A percentile compares a stretch with the other conserved stretches of the same genome.
These are phyloP conservation scores for Syzygium aqueum DNA, from an alignment of 345 rosid species.

Conservation along the genomic window DNA sequence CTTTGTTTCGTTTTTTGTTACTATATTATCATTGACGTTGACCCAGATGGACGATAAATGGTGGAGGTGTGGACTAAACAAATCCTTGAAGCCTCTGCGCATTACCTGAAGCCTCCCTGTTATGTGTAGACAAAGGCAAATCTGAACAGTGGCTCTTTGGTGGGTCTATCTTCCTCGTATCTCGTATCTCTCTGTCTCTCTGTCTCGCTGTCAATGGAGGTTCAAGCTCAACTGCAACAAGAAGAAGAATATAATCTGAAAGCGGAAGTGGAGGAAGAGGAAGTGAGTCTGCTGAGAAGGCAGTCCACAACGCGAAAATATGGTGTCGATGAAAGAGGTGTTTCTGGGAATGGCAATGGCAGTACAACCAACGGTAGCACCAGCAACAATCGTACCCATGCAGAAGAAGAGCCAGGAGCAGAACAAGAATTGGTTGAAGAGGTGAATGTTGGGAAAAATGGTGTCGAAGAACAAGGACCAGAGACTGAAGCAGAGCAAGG, in stretches of 20 bases:
- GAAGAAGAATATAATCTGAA: neutral
- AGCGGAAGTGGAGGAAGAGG: constrained; percentile 1
- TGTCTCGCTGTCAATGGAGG: neutral
- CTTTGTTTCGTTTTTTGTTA: neutral
- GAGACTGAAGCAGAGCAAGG: neutral
- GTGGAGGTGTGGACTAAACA: neutral
- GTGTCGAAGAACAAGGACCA: neutral
- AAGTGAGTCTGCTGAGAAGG: neutral
- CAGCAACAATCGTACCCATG: neutral
- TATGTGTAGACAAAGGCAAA: neutral
- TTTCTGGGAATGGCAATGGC: neutral
- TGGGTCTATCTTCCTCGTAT: neutral
- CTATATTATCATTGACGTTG: neutral
- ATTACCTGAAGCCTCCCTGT: neutral
- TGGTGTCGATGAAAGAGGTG: neutral
- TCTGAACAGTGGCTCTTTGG: neutral
- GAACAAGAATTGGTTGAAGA: neutral
- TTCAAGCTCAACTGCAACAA: neutral
- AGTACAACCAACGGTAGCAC: neutral
- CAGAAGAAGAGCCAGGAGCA: neutral
- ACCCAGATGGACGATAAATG: neutral
- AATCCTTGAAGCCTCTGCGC: neutral
- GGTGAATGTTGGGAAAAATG: neutral
- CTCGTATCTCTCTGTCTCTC: neutral
- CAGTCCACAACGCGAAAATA: neutral